Percentiles rank a stretch among this genome's conserved stretches.
Conservation (phyloP, 257 asterid species). For the Ophiorrhiza pumila region DNA sequence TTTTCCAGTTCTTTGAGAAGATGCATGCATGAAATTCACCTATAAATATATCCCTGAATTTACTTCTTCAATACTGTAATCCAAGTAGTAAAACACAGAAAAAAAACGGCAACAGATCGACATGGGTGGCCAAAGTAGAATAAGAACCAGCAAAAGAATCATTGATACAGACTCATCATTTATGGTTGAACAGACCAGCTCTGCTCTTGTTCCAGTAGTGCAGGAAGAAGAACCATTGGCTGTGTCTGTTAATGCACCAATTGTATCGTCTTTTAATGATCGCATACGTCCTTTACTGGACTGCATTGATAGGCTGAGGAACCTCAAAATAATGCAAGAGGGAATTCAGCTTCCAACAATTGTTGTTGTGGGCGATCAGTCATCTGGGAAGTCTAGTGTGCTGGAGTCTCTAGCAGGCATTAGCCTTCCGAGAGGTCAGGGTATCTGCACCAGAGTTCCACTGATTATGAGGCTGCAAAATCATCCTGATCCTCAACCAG, state of each 20-base stretch:
- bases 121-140: not conserved
- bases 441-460: conserved; percentile 21
- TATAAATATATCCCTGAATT: not conserved
- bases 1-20: not conserved
- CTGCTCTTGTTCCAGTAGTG: not conserved
- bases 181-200: not conserved
- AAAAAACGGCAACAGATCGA: too few species aligned
- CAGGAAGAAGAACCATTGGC: not conserved
- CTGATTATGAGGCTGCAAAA: conserved; percentile 19
- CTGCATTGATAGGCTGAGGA: conserved; percentile 15
- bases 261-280: conserved; percentile 3
- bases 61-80: not conserved
- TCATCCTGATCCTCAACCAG: conserved; percentile 3
- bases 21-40: not conserved
- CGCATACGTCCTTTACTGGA: conserved; percentile 9
- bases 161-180: too few species aligned
- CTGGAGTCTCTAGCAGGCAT: conserved; percentile 20
- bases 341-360: conserved; percentile 23
- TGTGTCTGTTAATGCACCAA: not conserved
- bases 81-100: too few species aligned
- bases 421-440: conserved; percentile 22
- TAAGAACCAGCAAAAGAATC: too few species aligned
- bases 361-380: conserved; percentile 26
- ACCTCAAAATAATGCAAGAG: conserved; percentile 18
- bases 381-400: conserved; percentile 19